Conservation (phyloP, 768 basidiomycete species). For the Cubamyces lactineus region DNA sequence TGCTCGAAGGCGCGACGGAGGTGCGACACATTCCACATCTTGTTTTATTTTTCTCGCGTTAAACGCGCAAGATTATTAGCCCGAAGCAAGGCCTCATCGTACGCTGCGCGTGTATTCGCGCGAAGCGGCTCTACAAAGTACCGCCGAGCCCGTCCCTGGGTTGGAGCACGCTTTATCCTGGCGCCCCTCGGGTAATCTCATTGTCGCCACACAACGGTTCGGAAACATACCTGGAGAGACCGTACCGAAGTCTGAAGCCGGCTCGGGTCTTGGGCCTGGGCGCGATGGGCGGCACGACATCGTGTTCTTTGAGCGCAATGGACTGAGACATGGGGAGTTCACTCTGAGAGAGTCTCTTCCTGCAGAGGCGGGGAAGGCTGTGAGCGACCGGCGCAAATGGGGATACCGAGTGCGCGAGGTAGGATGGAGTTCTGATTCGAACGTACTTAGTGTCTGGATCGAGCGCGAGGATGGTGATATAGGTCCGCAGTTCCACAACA, state of each 20-base stretch:
- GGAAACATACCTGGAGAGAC: constrained; percentile 72
- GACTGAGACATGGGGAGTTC: constrained; percentile 90
- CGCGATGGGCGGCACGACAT: constrained; percentile 78
- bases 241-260: background rate
- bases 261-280: constrained; percentile 40
- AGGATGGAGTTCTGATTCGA: constrained; percentile 88
- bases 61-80: background rate
- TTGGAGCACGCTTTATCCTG: constrained; percentile 81
- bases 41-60: background rate
- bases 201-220: constrained; percentile 81
- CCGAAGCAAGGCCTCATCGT: constrained; percentile 41
- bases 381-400: constrained; percentile 48
- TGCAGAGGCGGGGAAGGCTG: constrained; percentile 23
- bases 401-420: constrained; percentile 77
- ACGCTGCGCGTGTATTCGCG: constrained; percentile 77
- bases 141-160: constrained; percentile 81
- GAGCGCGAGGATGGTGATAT: constrained; percentile 68
- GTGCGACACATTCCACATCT: constrained; percentile 27
- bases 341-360: constrained; percentile 48
- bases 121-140: constrained; percentile 75
- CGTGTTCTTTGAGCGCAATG: constrained; percentile 95
- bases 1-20: constrained; percentile 46
- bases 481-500: constrained; percentile 49
- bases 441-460: constrained; percentile 84
- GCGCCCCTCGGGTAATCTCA: constrained; percentile 88